Base-by-base conservation (phyloP, 2,329 filamentous ascomycete genomes). In the Davidsoniella eucalypti region DNA sequence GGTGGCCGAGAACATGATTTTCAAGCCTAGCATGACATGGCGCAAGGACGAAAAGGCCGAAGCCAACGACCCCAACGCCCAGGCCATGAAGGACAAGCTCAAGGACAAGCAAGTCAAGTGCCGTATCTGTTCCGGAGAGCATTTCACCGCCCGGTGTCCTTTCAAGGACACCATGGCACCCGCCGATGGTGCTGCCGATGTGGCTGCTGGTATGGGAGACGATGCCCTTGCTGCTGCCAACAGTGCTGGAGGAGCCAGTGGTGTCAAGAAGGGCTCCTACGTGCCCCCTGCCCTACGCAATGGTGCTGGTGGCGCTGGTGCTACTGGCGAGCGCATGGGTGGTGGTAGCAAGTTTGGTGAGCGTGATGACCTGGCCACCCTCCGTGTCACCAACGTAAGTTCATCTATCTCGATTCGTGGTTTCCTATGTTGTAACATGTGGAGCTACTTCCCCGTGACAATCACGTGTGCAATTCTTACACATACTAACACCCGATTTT, bases 101-200 rank as follows among this genome's bases (percentile, higher is more conserved):
- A 94, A 92, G 78, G 88, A 95, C 72, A 94, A 95, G 79, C 93
- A 95, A 73, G 93, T 98, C 75, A 96, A 96, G 78, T 98, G 92
- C 70, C 84, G 92, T 76, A 96, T 98, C 65, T 98, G 92, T 72
- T 85, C 82, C 65, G 92, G 90, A 64, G 92, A 98, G 74, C 92
- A 98, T 79, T 98, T 96, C 75, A 98, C 92, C 40, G 90, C 90
- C 58, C 83, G 92, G 66, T 98, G 92, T 79, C 92, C 92, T 36
- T 98, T 94, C 82, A 98, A 96, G 75, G 92, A 96, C 66, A 98
- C 90, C 60, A 95, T 98, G 87, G 87, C 90, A 36, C 92, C 85
- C 37, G 78, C 88, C 54, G 80, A 80, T 57, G 78, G 80, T 65
- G 70, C 67, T 51, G 65, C 63, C 44, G 78, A 81, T 55, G 68